phyloP scores from a whole-genome alignment of 1,284 basidiomycete genomes.

The Marasmius sp. region DNA sequence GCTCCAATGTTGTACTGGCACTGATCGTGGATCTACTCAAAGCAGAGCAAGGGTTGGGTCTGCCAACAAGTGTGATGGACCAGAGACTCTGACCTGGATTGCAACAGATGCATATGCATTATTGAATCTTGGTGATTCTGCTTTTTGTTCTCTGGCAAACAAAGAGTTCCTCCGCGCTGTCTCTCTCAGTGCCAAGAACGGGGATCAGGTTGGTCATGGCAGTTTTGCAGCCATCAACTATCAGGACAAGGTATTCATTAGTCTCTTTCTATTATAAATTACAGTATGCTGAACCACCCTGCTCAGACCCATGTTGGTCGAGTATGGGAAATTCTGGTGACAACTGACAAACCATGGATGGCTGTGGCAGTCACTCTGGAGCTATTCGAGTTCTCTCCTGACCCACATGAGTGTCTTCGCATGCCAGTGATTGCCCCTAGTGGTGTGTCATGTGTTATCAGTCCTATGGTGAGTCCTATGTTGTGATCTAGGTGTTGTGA shows the following conservation, averaged over 20 bases:
- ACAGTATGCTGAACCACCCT: neutral
- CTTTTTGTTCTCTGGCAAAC: neutral
- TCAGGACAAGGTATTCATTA: neutral
- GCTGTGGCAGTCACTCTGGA: neutral
- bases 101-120: neutral
- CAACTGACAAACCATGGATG: neutral
- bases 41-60: too few relatives aligned
- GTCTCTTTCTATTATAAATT: neutral
- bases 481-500: too few relatives aligned
- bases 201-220: neutral
- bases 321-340: neutral
- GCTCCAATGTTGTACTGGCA: neutral
- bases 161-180: neutral
- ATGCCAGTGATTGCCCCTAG: neutral
- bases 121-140: neutral
- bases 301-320: neutral
- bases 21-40: neutral
- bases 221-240: neutral
- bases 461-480: too few relatives aligned
- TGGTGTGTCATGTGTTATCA: neutral
- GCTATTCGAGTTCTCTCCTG: neutral
- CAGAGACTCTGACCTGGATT: neutral
- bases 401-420: neutral
- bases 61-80: too few relatives aligned
- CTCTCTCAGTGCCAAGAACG: neutral